Base-by-base conservation (phyloP, 495 filamentous ascomycete genomes). In the Aspergillus sclerotiicarbonarius region DNA sequence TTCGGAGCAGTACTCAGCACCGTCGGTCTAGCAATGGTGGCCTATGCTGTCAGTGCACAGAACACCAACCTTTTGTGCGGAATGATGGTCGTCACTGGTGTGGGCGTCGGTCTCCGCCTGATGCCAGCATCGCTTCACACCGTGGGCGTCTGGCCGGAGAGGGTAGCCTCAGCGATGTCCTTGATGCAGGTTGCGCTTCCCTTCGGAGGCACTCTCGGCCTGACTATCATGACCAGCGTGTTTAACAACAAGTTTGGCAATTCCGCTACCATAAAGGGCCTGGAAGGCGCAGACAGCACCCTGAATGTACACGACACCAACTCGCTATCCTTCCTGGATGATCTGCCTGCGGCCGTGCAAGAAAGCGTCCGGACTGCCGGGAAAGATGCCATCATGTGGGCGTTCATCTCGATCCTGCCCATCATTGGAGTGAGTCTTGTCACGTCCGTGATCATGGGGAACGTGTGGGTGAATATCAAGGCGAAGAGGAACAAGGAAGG, bases 151-250 rank as follows among this genome's bases (percentile, higher is more conserved):
- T 84, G 82, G 62, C 82, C 79, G 0, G 66, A 69, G 6, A 64
- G 71, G 21, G 81, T 83, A 4, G 73, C 83, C 0, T 64, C 76
- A 4, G 77, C 84, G 1, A 72, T 80, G 56, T 81, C 78, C 15
- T 57, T 86, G 4, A 73, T 81, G 60, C 59, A 70, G 0, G 82
- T 86, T 47, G 73, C 79, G 4, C 53, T 75, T 29, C 79, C 80
- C 0, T 81, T 88, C 55, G 85, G 85, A 25, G 84, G 84, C 25
- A 81, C 84, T 0, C 58, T 87, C 12, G 76, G 71, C 4, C 67
- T 85, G 25, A 84, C 84, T 0, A 75, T 87, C 45, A 85, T 87
- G 82, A 73, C 80, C 6, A 78, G 75, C 30, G 82, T 87, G 0
- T 85, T 87, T 64, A 82, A 83, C 55, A 86, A 86, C 66, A 78